These are phyloP conservation scores for Colletotrichum gloeosporioides DNA, from an alignment of 2,329 filamentous ascomycete species.

Conservation along the genomic window DNA sequence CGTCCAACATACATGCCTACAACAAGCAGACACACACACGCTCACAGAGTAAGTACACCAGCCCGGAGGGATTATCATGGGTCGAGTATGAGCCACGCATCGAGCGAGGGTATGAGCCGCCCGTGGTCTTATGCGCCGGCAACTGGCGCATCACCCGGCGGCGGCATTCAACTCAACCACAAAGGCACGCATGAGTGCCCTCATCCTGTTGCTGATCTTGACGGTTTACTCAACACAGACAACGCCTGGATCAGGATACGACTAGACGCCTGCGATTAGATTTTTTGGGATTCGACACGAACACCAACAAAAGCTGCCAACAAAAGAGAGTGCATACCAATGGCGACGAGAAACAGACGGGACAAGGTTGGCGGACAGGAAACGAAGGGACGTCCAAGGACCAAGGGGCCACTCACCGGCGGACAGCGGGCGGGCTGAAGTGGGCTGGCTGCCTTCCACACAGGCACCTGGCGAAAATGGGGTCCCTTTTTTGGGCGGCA, in stretches of 20 bases:
- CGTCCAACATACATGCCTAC: neutral
- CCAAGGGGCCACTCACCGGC: neutral
- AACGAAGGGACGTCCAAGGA: neutral
- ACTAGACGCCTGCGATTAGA: neutral
- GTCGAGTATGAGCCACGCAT: neutral
- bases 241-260: neutral
- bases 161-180: neutral
- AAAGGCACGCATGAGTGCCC: neutral
- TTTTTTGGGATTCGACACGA: neutral
- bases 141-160: neutral
- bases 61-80: neutral
- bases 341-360: neutral
- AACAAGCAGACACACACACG: neutral
- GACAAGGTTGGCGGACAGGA: neutral
- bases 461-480: slow-evolving; percentile 2
- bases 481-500: neutral
- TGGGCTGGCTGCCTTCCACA: neutral
- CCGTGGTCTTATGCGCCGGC: neutral
- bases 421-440: slow-evolving; percentile 3
- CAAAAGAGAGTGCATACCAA: neutral
- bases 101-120: neutral
- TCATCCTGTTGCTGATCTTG: neutral
- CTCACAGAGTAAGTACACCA: neutral
- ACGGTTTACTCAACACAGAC: neutral
- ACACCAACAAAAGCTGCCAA: neutral